These are phyloP conservation scores for Suhomyces wounanorum DNA, from an alignment of 1,139 yeast species.

Conservation along the genomic window DNA sequence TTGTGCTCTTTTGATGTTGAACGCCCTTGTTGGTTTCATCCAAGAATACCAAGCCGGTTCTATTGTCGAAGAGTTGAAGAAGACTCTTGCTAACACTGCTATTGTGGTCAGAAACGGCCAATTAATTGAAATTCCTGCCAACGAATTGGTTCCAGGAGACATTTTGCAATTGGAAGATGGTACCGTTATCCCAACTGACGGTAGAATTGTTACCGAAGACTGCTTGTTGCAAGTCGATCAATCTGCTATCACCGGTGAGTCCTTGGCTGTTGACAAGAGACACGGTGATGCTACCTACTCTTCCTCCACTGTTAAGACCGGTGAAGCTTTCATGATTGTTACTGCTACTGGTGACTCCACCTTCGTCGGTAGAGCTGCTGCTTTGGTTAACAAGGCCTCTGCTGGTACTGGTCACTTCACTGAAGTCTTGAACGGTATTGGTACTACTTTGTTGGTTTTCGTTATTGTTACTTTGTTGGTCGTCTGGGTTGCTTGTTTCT, in stretches of 20 bases:
- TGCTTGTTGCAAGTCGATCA: constrained; percentile 93
- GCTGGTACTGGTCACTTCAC: constrained; percentile 96
- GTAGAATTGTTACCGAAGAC: constrained; percentile 87
- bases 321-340: constrained; percentile 95
- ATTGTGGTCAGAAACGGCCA: constrained; percentile 83
- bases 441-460: constrained; percentile 86
- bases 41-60: constrained; percentile 98
- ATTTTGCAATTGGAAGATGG: constrained; percentile 91
- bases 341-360: constrained; percentile 94
- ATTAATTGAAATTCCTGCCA: constrained; percentile 70
- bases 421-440: constrained; percentile 97
- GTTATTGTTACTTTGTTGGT: constrained; percentile 85
- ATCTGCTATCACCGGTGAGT: constrained; percentile 98
- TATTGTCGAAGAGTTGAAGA: constrained; percentile 91
- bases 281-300: constrained; percentile 88
- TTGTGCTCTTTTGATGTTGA: constrained; percentile 81
- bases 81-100: constrained; percentile 89
- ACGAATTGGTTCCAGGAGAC: constrained; percentile 92
- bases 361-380: constrained; percentile 96
- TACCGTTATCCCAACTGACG: constrained; percentile 94
- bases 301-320: constrained; percentile 94
- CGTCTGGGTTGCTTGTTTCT: constrained; percentile 95
- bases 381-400: constrained; percentile 93
- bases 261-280: constrained; percentile 92
- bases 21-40: constrained; percentile 94